Base-by-base conservation (phyloP, 768 basidiomycete species). In the Boletus subcaerulescens region DNA sequence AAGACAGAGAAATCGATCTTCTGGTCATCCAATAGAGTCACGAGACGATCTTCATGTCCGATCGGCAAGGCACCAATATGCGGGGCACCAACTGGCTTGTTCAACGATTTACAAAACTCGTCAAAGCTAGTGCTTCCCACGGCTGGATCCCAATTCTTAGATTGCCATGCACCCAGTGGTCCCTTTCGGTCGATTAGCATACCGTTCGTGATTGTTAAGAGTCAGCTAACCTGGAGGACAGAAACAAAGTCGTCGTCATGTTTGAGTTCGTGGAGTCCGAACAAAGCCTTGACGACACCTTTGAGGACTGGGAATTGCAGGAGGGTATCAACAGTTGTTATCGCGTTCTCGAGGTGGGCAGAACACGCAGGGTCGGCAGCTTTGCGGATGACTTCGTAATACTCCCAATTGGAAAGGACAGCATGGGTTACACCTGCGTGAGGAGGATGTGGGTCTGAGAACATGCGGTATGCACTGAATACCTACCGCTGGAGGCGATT, bases 401-500 rank as follows among this genome's bases (percentile, higher is more conserved):
- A 97, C 70, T 96, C 83, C 84, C 92, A 93, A 63, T 89, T 91
- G 58, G 82, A 75, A 33, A 94, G 71, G 9, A 82, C 69, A 3
- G 95, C 93, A 63, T 95, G 92, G 0, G 91, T 95, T 8, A 97
- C 95, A 32, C 75, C 91, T 92, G 51, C 22, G 31, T 31, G 15
- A 18, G 56, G 24, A 60, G 35, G 22, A 17, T 41, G 3, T 40
- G 38, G 53, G 18, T 29, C 29, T 29, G 29, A 29, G 29, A 29
- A 41, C 26, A 48, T 20, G 26, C 26, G 9, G 14, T 8, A 45
- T 18, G 20, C 47, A 60, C 26, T 26, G 10, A 44, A 42, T 15
- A 53, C 81, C 6, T 59, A 85, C 89, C 93, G 54, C 89, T 91
- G 15, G 88, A 91, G 2, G 93, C 91, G 52, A 97, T 93, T 2